Evolutionary conservation across 148 eudicot species (phyloP), one percentile per base, ranked within the genome.

Genomic region (Dianthus caryophyllus): DNA sequence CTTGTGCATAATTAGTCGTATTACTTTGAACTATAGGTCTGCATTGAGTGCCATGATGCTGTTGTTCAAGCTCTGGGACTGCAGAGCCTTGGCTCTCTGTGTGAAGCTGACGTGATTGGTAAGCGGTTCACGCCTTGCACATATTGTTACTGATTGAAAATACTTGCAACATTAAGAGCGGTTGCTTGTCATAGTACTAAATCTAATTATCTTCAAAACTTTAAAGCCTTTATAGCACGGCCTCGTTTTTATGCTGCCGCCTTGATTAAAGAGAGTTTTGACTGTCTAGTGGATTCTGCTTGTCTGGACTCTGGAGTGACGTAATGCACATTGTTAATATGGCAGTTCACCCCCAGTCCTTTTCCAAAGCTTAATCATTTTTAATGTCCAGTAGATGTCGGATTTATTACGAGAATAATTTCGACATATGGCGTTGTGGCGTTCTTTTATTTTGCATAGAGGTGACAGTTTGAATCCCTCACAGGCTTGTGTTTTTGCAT

Each of bases 41-140:
- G 96, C 86, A 88, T 90, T 76, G 99, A 94, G 83, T 79, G 81
- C 72, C 65, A 69, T 59, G 86, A 86, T 78, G 81, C 87, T 74
- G 49, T 67, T 44, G 69, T 94, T 70, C 88, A 77, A 84, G 84
- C 90, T 55, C 72, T 94, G 58, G 99, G 99, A 75, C 79, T 85
- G 69, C 86, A 86, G 72, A 83, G 99, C 78, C 96, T 94, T 75
- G 79, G 82, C 66, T 78, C 82, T 79, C 93, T 94, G 67, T 94
- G 99, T 82, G 97, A 88, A 82, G 99, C 99, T 80, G 99, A 94
- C 78, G 96, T 72, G 58, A 79, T 90, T 66, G 99, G 99, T 94
- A 84, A 71, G 62, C 61, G 14, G 61, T 59, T 48, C 62, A 26
- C 55, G 43, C 20, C 47, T 30, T 25, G 58, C 22, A 26, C 12